These are phyloP conservation scores for Corchorus capsularis DNA, from an alignment of 345 rosid genomes.

Conservation along the genomic window DNA sequence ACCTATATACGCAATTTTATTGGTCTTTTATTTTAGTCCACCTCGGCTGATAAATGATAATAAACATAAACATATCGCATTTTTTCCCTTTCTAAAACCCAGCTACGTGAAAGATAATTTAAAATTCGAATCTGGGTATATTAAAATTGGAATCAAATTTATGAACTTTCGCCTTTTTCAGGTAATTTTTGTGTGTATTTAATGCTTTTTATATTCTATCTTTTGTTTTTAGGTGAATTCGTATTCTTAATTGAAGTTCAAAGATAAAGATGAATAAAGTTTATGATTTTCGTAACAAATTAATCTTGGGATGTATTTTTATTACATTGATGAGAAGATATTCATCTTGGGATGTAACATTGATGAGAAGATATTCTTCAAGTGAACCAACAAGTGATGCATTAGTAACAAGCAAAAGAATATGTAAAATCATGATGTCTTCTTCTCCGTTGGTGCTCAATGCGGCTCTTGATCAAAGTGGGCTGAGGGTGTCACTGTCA, in stretches of 20 bases:
- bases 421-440: slow-evolving; percentile 73
- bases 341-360: slow-evolving; percentile 30
- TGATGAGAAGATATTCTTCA: slow-evolving; percentile 39
- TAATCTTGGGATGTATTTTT: slow-evolving; percentile 22
- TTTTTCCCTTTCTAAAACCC: too few relatives aligned
- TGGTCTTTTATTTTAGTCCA: too few relatives aligned
- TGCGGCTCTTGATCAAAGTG: slow-evolving; percentile 72
- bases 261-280: slow-evolving; percentile 22
- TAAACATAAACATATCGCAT: too few relatives aligned
- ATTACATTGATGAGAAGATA: slow-evolving; percentile 30
- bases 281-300: slow-evolving; percentile 15
- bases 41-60: too few relatives aligned
- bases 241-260: not conserved
- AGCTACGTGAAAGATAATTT: too few relatives aligned
- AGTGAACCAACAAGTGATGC: slow-evolving; percentile 40
- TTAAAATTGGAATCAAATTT: too few relatives aligned
- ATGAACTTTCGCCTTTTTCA: too few relatives aligned
- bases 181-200: not conserved
- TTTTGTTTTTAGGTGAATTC: slow-evolving; percentile 25
- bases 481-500: slow-evolving; percentile 49
- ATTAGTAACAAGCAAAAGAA: slow-evolving; percentile 37
- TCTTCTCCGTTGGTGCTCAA: slow-evolving; percentile 58
- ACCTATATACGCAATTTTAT: too few relatives aligned
- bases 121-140: too few relatives aligned
- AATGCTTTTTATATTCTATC: not conserved